Base-by-base conservation (phyloP, 345 rosid species). In the Ceriops tagal region DNA sequence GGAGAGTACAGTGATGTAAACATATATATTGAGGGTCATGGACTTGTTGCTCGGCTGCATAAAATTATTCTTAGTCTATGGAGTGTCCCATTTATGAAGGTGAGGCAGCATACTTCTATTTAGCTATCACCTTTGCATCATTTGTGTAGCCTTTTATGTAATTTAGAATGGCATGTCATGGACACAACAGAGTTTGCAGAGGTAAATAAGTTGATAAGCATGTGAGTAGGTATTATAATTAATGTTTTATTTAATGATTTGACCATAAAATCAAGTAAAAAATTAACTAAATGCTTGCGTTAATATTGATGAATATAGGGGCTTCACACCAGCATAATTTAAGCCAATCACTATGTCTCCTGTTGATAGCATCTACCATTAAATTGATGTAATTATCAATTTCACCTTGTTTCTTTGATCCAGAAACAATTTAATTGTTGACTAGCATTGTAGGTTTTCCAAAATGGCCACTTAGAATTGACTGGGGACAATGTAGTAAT, bases 61-160 rank as follows among this genome's bases (percentile, higher is more conserved):
- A 92, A 83, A 83, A 71, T 92, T 74, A 80, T 95, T 79, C 83
- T 95, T 32, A 82, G 98, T 76, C 70, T 92, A 57, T 90, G 96
- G 95, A 95, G 99, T 78, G 73, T 81, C 43, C 91, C 99, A 66
- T 95, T 95, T 85, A 82, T 91, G 74, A 95, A 90, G 92, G 99
- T 92, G 75, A 81, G 83, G 49, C 21, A 18, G 57, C 68, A 21
- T 16, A 20, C 56, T 65, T 46, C 47, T 62, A 4, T 19, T 28
- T 6, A 3, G 51, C 51, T 30, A 47, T 46, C 16, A 31, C n/a
- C 52, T 52, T 52, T 24, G n/a, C 46, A 53, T 68, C 24, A 37
- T 46, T 27, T 20, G 26, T 21, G 18, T n/a, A 59, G 34, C 24
- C 5, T 28, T 10, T 46, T 43, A 28, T 59, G 34, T 39, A 53